Evolutionary conservation across 2,329 filamentous ascomycete species (phyloP), one percentile per base, ranked within the genome.

Genomic region (Fusarium lyarnte): DNA sequence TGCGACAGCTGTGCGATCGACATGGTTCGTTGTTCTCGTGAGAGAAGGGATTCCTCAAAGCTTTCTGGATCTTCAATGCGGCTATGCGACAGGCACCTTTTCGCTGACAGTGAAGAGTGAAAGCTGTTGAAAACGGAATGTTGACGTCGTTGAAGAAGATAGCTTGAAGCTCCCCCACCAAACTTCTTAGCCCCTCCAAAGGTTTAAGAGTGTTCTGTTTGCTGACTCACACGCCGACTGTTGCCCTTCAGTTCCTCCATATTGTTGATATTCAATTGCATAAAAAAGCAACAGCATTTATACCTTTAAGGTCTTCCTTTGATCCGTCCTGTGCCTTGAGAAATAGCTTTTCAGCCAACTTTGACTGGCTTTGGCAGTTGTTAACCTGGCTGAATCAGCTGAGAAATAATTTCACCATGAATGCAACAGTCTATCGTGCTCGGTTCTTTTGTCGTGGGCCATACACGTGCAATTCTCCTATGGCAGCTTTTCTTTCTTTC

Each of bases 1-100:
- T 90, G 90, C 29, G 91, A 90, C 12, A 99, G 89, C 79, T 94
- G 93, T 53, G 92, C 79, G 47, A 85, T 78, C 25, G 88, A 89
- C 88, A 90, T 90, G 45, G 27, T 45, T 55, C 38, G 16, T 45
- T 12, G 2, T 27, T 31, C 49, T 36, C 23, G 23, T 19, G 35
- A 8, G 6, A 13, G 8, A 16, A 2, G 3, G 7, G 3, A 14
- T 17, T n/a, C 2, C 10, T 29, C 2, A 23, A 8, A 8, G 8
- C 14, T 27, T 19, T 36, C 12, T 51, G 23, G 9, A 10, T 25
- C 17, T 9, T 6, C 13, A 12, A 29, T 17, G 8, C 33, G 31
- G 6, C 25, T 21, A 9, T 3, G 29, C 7, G 45, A 16, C 12
- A 27, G 6, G 12, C 8, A 35, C 23, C 5, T 47, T 45, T 41